Conservation (phyloP, 164 flowering plant species). For the Warburgia ugandensis region DNA sequence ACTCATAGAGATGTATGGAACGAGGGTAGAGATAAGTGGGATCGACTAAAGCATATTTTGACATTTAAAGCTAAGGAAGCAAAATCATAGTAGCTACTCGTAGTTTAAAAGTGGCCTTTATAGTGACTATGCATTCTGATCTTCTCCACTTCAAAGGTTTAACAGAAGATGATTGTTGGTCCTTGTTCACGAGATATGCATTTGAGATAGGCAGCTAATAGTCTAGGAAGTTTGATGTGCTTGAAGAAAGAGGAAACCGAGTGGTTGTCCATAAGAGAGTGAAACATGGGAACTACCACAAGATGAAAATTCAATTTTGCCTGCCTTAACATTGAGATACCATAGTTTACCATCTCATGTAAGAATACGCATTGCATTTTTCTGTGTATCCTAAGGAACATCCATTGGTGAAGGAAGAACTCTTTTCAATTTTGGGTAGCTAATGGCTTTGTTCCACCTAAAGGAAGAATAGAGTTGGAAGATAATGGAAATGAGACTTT, state of each 20-base stretch:
- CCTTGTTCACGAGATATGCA: conserved; percentile 9
- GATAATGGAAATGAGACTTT: background rate
- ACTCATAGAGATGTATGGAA: conserved; percentile 20
- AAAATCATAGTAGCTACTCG: conserved; percentile 15
- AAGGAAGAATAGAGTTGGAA: background rate
- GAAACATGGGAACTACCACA: conserved; percentile 14
- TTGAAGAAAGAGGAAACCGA: conserved; percentile 1
- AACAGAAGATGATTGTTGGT: conserved; percentile 13
- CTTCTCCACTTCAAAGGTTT: background rate
- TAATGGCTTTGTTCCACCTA: background rate
- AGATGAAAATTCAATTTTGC: conserved; percentile 3
- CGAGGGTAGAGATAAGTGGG: conserved; percentile 6
- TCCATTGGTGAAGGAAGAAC: background rate
- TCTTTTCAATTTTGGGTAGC: conserved; percentile 16
- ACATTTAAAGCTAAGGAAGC: conserved; percentile 8
- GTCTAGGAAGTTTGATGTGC: conserved; percentile 9
- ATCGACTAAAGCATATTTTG: background rate
- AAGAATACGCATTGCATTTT: conserved; percentile 14
- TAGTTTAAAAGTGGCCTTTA: conserved; percentile 7
- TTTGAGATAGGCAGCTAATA: conserved; percentile 8
- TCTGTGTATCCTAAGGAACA: conserved; percentile 10
- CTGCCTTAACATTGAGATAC: conserved; percentile 15
- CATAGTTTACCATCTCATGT: conserved; percentile 10
- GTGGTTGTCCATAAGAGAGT: conserved; percentile 13
- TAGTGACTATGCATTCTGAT: conserved; percentile 2